phyloP scores from a whole-genome alignment of 768 basidiomycete species.

The Lentinus tigrinus region DNA sequence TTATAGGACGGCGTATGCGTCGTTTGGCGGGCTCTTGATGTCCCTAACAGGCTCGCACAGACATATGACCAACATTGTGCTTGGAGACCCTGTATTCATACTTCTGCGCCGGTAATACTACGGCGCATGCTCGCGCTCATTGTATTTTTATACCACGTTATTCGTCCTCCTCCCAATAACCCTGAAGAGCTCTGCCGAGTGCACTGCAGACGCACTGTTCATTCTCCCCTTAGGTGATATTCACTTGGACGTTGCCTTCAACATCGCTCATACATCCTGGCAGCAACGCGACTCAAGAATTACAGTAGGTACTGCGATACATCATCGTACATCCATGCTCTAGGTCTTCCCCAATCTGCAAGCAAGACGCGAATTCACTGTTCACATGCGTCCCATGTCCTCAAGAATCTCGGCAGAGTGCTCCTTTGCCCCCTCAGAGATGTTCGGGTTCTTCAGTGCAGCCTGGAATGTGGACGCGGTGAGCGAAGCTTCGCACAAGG shows the following conservation, averaged over 20 bases:
- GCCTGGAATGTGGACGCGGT: slow-evolving; percentile 37
- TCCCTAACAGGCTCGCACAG: slow-evolving; percentile 90
- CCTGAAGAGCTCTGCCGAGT: background rate
- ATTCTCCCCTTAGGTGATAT: too few species aligned
- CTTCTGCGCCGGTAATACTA: slow-evolving; percentile 74
- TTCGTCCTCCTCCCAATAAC: background rate
- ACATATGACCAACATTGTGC: slow-evolving; percentile 87
- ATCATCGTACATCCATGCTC: background rate
- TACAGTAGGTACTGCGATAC: too few species aligned
- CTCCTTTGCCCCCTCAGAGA: slow-evolving; percentile 54
- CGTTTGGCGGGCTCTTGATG: slow-evolving; percentile 94
- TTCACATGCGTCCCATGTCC: too few species aligned
- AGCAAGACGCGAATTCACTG: too few species aligned
- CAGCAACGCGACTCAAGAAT: too few species aligned
- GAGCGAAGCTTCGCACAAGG: too few species aligned
- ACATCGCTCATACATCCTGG: background rate
- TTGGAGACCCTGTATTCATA: slow-evolving; percentile 91
- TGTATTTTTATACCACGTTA: slow-evolving; percentile 4
- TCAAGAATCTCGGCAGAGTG: slow-evolving; percentile 46
- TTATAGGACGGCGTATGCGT: slow-evolving; percentile 87
- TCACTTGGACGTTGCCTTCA: too few species aligned
- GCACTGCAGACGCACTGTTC: too few species aligned
- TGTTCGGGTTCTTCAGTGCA: slow-evolving; percentile 53
- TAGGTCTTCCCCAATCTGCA: too few species aligned
- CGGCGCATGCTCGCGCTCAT: background rate